phyloP scores from a whole-genome alignment of 306 rosid species.

The Ziziphus jujuba region DNA sequence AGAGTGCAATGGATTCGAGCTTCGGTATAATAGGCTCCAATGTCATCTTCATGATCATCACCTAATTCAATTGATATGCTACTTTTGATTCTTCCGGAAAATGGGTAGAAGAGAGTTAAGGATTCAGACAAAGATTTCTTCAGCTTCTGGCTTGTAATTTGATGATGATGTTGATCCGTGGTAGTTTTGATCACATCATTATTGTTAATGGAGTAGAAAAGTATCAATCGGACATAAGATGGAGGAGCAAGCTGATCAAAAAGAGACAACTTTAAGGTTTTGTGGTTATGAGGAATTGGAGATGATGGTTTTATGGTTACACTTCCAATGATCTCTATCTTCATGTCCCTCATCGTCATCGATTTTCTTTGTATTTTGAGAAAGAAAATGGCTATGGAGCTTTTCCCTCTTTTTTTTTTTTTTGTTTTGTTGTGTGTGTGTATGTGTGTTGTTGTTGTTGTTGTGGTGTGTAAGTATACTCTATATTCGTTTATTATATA shows the following conservation, averaged over 20 bases:
- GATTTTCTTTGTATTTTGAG: no score
- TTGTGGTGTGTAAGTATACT: no score
- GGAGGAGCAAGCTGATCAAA: slow-evolving; percentile 20
- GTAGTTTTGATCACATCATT: no score
- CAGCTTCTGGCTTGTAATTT: slow-evolving; percentile 26
- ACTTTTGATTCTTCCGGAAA: slow-evolving; percentile 47
- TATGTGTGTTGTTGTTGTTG: no score
- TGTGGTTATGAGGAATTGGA: slow-evolving; percentile 27
- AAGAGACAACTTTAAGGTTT: slow-evolving; percentile 25
- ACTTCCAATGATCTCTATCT: slow-evolving; percentile 18
- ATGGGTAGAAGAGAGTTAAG: slow-evolving; percentile 43
- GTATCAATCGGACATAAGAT: slow-evolving; percentile 24
- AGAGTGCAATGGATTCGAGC: slow-evolving; percentile 29
- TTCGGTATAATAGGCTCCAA: slow-evolving; percentile 32
- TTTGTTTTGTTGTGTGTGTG: no score
- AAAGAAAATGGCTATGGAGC: no score
- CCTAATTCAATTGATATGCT: slow-evolving; percentile 31
- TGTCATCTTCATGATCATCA: slow-evolving; percentile 22
- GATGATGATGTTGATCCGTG: neutral
- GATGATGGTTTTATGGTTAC: slow-evolving; percentile 32
- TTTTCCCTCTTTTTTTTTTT: no score
- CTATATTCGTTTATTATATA: no score
- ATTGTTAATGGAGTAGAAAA: no score
- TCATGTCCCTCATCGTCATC: neutral
- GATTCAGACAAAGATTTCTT: slow-evolving; percentile 45